These are phyloP conservation scores for Phlebiopsis gigantea DNA, from an alignment of 768 basidiomycete genomes.

Conservation along the genomic window DNA sequence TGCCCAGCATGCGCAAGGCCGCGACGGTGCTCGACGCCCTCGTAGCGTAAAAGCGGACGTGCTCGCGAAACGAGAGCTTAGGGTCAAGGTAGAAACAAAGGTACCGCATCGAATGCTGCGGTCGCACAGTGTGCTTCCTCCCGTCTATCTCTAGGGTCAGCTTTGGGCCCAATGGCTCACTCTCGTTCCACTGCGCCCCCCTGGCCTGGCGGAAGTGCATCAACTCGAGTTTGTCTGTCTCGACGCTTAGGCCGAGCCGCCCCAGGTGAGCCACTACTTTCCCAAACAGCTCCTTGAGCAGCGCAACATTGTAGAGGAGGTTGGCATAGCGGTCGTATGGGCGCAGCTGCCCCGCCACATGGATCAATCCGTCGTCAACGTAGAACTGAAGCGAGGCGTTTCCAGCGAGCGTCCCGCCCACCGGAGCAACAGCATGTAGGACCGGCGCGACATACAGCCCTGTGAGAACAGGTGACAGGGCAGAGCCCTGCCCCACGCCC, in stretches of 20 bases:
- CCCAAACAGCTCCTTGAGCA: background rate
- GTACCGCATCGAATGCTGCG: background rate
- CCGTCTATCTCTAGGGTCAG: constrained; percentile 4
- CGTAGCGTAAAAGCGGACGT: constrained; percentile 10
- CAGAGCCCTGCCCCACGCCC: constrained; percentile 15
- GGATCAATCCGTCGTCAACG: constrained; percentile 13
- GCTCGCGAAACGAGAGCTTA: constrained; percentile 9
- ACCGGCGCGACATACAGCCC: constrained; percentile 13
- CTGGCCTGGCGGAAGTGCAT: constrained; percentile 10
- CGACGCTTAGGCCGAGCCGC: constrained; percentile 8
- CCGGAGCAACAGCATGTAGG: constrained; percentile 3
- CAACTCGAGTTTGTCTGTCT: constrained; percentile 11
- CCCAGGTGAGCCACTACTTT: background rate
- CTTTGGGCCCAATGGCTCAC: constrained; percentile 2
- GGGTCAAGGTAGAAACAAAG: constrained; percentile 16
- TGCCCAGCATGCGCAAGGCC: constrained; percentile 15
- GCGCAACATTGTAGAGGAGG: background rate
- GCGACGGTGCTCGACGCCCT: constrained; percentile 12
- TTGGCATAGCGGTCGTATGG: background rate
- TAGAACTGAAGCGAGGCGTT: constrained; percentile 8
- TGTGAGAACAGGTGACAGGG: constrained; percentile 15
- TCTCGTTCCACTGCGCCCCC: background rate
- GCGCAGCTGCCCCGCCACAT: background rate
- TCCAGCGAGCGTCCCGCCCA: background rate
- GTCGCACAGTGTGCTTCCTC: background rate